Evolutionary conservation across 2,329 filamentous ascomycete species (phyloP).

Genomic region (Aspergillus pseudoglaucus): DNA sequence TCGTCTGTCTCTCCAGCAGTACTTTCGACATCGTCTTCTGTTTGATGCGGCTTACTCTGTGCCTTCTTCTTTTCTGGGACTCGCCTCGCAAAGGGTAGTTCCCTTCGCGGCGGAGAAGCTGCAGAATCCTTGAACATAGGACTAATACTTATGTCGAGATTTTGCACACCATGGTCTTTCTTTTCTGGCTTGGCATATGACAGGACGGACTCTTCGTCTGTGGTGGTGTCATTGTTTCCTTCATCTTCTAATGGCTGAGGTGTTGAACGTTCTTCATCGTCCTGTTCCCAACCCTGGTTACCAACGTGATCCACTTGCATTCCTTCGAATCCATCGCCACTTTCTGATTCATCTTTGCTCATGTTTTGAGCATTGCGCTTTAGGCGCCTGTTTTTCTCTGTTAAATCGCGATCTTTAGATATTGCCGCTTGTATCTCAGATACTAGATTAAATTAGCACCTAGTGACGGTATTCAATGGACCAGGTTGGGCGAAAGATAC

Average conservation of each 20-base stretch:
- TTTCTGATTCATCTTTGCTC: slow-evolving; percentile 19
- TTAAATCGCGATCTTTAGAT: slow-evolving; percentile 8
- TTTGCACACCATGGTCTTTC: not conserved
- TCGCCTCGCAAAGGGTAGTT: slow-evolving; percentile 35
- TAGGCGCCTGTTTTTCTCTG: slow-evolving; percentile 8
- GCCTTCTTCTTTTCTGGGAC: slow-evolving; percentile 3
- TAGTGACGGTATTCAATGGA: not conserved
- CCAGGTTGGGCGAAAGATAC: not conserved
- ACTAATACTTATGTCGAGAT: not conserved
- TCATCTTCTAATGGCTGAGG: slow-evolving; percentile 30
- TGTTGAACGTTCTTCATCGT: slow-evolving; percentile 21
- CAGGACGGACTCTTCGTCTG: slow-evolving; percentile 20
- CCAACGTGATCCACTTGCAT: slow-evolving; percentile 28
- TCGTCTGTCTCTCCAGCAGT: slow-evolving; percentile 35
- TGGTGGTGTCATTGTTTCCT: slow-evolving; percentile 20
- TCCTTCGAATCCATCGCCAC: slow-evolving; percentile 30
- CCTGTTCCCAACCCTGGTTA: slow-evolving; percentile 6
- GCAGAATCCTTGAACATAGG: slow-evolving; percentile 9
- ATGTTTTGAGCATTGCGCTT: slow-evolving; percentile 24
- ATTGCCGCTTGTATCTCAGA: slow-evolving; percentile 19
- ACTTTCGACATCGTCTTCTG: slow-evolving; percentile 15
- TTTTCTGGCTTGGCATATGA: not conserved
- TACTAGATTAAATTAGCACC: slow-evolving; percentile 13
- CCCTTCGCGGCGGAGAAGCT: slow-evolving; percentile 34
- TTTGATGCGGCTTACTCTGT: slow-evolving; percentile 2